Percentiles rank a stretch among this genome's conserved stretches.
These are phyloP conservation scores for Coemansia sp. DNA, from an alignment of 192 early-diverging fungal genomes.

Conservation along the genomic window DNA sequence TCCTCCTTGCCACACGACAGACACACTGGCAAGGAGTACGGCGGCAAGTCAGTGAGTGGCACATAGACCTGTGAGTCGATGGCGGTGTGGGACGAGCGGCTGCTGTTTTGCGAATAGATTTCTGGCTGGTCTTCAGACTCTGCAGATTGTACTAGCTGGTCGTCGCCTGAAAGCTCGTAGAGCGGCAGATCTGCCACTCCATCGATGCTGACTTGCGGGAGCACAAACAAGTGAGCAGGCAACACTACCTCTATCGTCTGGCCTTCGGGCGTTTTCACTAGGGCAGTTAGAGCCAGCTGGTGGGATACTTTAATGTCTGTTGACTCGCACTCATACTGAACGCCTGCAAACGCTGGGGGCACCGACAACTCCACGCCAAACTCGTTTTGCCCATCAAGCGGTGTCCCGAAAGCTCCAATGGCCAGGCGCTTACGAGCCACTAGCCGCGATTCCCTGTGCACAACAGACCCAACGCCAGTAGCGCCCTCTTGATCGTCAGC, in stretches of 20 bases:
- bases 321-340: conserved; percentile 16
- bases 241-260: conserved; percentile 12
- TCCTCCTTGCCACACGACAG: conserved; percentile 21
- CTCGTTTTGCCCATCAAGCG: neutral
- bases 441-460: conserved; percentile 6
- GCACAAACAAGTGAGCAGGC: conserved; percentile 16
- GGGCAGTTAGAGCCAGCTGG: conserved; percentile 11
- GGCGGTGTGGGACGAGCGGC: neutral
- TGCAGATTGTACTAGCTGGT: conserved; percentile 14
- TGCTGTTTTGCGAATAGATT: neutral
- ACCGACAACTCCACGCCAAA: conserved; percentile 2
- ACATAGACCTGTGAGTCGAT: neutral
- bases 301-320: conserved; percentile 10
- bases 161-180: conserved; percentile 11
- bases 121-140: neutral
- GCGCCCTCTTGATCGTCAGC: neutral
- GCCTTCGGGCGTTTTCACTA: conserved; percentile 12
- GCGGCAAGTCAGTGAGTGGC: neutral
- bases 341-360: conserved; percentile 3
- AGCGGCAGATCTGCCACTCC: conserved; percentile 5
- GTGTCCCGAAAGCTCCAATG: conserved; percentile 2
- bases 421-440: conserved; percentile 11
- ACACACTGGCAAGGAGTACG: conserved; percentile 17
- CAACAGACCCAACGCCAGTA: neutral
- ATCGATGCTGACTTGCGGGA: conserved; percentile 12